A percentile compares a stretch with the other conserved stretches of the same genome.
phyloP scores from a whole-genome alignment of 2,329 filamentous ascomycete species.

The Fusarium sp. region DNA sequence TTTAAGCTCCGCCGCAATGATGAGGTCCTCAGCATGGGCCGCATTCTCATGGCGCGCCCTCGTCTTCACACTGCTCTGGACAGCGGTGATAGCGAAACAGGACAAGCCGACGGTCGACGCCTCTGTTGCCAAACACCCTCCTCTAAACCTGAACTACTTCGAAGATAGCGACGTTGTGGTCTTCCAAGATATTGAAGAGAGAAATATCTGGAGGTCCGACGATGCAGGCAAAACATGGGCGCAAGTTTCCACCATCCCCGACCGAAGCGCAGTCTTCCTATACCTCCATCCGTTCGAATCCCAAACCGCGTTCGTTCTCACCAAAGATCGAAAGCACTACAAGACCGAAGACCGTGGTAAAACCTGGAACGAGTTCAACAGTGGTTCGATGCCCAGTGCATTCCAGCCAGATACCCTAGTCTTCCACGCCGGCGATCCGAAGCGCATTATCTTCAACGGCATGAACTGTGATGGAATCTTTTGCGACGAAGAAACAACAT shows the following conservation, averaged over 20 bases:
- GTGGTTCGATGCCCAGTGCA: conserved; percentile 66
- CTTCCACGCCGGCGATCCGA: conserved; percentile 86
- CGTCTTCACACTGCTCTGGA: conserved; percentile 61
- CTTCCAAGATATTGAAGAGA: conserved; percentile 73
- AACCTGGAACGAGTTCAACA: conserved; percentile 80
- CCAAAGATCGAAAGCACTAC: conserved; percentile 77
- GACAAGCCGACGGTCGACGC: conserved; percentile 74
- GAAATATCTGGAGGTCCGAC: conserved; percentile 79
- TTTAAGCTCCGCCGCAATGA: conserved; percentile 56
- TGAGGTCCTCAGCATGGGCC: conserved; percentile 65
- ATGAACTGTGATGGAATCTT: conserved; percentile 73
- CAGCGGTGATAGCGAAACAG: conserved; percentile 65
- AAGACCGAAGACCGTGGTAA: conserved; percentile 85
- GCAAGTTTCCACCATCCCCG: conserved; percentile 71
- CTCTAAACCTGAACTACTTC: conserved; percentile 85
- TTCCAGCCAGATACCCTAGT: conserved; percentile 66
- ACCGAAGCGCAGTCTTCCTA: conserved; percentile 71
- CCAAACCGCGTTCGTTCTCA: conserved; percentile 83
- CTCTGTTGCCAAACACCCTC: conserved; percentile 73
- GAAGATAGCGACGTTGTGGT: conserved; percentile 86
- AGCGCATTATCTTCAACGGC: conserved; percentile 87
- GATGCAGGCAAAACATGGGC: conserved; percentile 86
- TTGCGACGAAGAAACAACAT: conserved; percentile 73
- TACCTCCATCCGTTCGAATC: conserved; percentile 83
- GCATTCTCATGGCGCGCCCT: conserved; percentile 62